Evolutionary conservation across 768 basidiomycete species (phyloP), one percentile per base, ranked within the genome.

Genomic region (Suillus discolor): DNA sequence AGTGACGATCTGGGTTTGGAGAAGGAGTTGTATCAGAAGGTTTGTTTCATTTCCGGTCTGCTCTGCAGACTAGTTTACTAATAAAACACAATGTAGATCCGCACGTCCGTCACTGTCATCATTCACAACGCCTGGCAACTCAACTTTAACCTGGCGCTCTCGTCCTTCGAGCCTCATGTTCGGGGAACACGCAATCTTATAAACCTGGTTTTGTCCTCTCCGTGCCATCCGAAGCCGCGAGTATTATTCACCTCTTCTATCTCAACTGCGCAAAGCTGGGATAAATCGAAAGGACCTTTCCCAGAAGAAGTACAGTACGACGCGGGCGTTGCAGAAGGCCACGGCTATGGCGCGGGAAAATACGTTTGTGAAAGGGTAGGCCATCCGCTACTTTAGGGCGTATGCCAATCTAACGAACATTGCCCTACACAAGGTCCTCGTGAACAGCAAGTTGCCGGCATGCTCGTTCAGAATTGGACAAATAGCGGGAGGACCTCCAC

Each of bases 121-220:
- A 78, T 82, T 25, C 82, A 83, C 62, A 80, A 74, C 5, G 81
- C 82, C 2, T 84, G 83, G 83, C 75, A 72, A 16, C 72, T 84
- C 54, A 78, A 84, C 61, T 83, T 82, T 73, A 83, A 82, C 67
- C 74, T 84, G 15, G 76, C 80, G 12, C 74, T 85, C 42, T 70
- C 77, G 0, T 83, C 82, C 1, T 87, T 85, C 66, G 84, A 85
- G 65, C 69, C 79, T 4, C 81, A 74, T 57, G 73, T 84, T 20
- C 74, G 71, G 51, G 78, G 71, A 15, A 79, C 80, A 2, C 79
- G 81, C 6, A 79, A 81, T 44, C 70, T 79, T 0, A 59, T 73
- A 7, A 68, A 69, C 47, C 73, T 84, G 79, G 6, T 81, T 83
- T 69, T 74, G 85, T 61, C 75, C 23, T 47, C 68, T 7, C 62